Conservation (phyloP, 164 flowering plant species). For the Liriodendron chinense region DNA sequence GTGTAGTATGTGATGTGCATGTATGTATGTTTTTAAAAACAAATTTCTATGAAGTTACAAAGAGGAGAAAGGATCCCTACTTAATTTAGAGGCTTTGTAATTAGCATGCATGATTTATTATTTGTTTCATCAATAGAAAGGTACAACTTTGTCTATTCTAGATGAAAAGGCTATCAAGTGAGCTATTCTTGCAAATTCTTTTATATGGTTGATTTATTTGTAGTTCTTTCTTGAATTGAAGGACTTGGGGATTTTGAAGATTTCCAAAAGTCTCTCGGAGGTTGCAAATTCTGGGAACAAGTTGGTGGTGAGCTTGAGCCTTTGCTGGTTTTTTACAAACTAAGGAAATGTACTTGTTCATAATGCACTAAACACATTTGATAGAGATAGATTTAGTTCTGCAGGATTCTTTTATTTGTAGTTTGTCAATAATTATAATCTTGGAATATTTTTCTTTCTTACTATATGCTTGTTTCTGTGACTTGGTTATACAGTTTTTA, state of each 20-base stretch:
- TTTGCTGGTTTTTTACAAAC: not conserved
- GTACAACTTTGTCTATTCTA: too few species aligned
- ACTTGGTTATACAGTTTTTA: not conserved
- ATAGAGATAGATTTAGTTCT: too few species aligned
- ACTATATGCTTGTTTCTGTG: not conserved
- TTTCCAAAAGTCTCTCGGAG: slow-evolving; percentile 36
- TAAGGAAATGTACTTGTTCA: not conserved
- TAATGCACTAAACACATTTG: too few species aligned
- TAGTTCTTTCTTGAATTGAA: slow-evolving; percentile 10
- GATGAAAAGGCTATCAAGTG: too few species aligned
- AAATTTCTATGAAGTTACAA: too few species aligned
- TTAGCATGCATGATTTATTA: too few species aligned
- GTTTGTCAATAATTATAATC: not conserved
- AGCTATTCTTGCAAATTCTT: too few species aligned
- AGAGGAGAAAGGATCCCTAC: too few species aligned
- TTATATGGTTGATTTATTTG: not conserved
- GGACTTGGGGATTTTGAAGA: slow-evolving; percentile 49
- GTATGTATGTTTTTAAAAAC: too few species aligned
- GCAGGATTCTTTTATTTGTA: not conserved
- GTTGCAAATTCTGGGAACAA: slow-evolving; percentile 24
- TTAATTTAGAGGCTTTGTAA: too few species aligned
- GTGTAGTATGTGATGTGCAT: too few species aligned
- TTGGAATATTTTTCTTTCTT: not conserved
- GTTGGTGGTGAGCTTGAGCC: slow-evolving; percentile 15
- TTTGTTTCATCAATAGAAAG: too few species aligned